phyloP scores from a whole-genome alignment of 1,139 yeast genomes.

The Pneumocystis murina region DNA sequence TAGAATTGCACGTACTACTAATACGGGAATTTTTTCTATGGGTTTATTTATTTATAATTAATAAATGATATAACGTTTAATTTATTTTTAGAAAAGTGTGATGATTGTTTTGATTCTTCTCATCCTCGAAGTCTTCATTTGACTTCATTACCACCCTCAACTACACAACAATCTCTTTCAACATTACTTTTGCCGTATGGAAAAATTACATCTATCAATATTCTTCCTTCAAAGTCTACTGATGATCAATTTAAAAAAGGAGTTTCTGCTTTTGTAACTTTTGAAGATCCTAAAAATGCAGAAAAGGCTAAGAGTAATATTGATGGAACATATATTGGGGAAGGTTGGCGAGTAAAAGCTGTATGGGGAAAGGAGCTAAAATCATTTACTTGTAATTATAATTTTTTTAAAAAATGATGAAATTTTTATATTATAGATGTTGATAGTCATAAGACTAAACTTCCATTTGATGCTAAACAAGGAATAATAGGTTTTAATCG shows the following conservation, averaged over 20 bases:
- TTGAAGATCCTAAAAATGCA: background rate
- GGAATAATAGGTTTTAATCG: background rate
- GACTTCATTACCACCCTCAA: background rate
- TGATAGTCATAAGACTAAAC: background rate
- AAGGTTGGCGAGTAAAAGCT: background rate
- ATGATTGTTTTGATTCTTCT: background rate
- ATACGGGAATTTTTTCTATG: background rate
- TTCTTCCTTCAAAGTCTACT: background rate
- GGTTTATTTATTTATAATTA: background rate
- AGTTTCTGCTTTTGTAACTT: slow-evolving; percentile 1
- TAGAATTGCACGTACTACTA: background rate
- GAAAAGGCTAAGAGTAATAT: slow-evolving; percentile 1
- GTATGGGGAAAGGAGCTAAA: slow-evolving; percentile 1
- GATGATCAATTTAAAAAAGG: slow-evolving; percentile 1
- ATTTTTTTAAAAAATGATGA: background rate
- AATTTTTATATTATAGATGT: background rate
- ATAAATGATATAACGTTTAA: background rate
- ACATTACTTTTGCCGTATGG: background rate
- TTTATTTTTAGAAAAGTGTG: background rate
- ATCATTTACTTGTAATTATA: background rate
- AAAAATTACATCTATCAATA: background rate
- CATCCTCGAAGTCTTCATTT: background rate
- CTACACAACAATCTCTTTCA: slow-evolving; percentile 1
- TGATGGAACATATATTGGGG: background rate
- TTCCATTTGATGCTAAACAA: slow-evolving; percentile 1